phyloP scores from a whole-genome alignment of 352 stramenopile species.

The Plasmopara halstedii region DNA sequence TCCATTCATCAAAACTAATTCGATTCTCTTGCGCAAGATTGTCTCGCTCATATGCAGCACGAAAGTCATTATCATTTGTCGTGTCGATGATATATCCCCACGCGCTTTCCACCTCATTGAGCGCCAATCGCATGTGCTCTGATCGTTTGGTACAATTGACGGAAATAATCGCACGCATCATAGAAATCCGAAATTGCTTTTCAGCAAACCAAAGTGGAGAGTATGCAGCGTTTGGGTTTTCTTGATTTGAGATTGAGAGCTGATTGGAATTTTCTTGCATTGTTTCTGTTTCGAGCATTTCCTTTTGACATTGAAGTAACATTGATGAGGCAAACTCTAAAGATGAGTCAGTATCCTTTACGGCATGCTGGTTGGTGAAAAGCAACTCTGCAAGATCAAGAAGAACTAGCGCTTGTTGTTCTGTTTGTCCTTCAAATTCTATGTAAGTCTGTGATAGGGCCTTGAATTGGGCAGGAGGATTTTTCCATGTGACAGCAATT shows the following conservation, averaged over 20 bases:
- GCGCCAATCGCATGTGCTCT: conserved; percentile 21
- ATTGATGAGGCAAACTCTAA: conserved; percentile 44
- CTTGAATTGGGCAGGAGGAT: conserved; percentile 52
- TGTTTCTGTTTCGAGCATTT: conserved; percentile 6
- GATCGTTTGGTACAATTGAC: conserved; percentile 28
- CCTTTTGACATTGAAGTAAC: conserved; percentile 30
- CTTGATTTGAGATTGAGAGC: conserved; percentile 1
- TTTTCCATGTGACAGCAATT: conserved; percentile 53
- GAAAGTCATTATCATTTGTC: conserved; percentile 35
- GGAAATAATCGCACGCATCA: conserved; percentile 33
- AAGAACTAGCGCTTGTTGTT: conserved; percentile 58
- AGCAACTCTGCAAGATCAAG: conserved; percentile 86
- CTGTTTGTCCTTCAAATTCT: conserved; percentile 42
- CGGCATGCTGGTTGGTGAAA: conserved; percentile 54
- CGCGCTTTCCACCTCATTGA: conserved; percentile 34
- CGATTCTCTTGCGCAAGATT: conserved; percentile 3
- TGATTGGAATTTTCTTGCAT: conserved; percentile 10
- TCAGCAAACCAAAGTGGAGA: conserved; percentile 47
- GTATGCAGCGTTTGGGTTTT: conserved; percentile 12
- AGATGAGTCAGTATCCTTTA: conserved; percentile 45
- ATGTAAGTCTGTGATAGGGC: conserved; percentile 45
- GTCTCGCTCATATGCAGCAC: conserved; percentile 25
- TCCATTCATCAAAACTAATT: conserved; percentile 59
- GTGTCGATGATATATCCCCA: conserved; percentile 48
- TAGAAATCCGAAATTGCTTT: conserved; percentile 47